phyloP scores from a whole-genome alignment of 1,284 basidiomycete species.

The Trichosporon coremiiforme region DNA sequence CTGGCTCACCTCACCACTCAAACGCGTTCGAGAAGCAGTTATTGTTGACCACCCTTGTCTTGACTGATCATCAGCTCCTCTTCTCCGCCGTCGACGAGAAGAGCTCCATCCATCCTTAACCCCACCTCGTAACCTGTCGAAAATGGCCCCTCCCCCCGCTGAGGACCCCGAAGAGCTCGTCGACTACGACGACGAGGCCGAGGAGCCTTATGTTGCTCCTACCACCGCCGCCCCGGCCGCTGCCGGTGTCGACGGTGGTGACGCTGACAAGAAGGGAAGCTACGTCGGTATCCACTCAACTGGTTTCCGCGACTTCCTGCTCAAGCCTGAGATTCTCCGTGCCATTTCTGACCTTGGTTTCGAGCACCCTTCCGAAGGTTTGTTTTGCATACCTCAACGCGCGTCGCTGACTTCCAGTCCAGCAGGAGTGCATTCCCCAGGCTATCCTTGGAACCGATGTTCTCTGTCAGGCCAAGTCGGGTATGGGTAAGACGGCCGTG shows the following conservation, averaged over 20 bases:
- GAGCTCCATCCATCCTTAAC: conserved; percentile 15
- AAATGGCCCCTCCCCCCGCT: conserved; percentile 35
- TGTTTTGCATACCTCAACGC: conserved; percentile 37
- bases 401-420: conserved; percentile 64
- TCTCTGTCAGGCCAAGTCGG: conserved; percentile 98
- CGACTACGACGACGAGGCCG: conserved; percentile 88
- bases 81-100: conserved; percentile 14
- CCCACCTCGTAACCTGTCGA: conserved; percentile 19
- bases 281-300: conserved; percentile 97
- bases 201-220: conserved; percentile 68
- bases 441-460: conserved; percentile 99
- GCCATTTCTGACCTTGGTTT: conserved; percentile 99
- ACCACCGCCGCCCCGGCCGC: conserved; percentile 61
- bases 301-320: conserved; percentile 92
- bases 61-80: conserved; percentile 9
- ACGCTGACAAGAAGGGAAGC: conserved; percentile 87
- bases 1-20: conserved; percentile 9
- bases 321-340: conserved; percentile 95
- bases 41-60: conserved; percentile 17
- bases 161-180: conserved; percentile 58
- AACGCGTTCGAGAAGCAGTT: conserved; percentile 9
- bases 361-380: conserved; percentile 99
- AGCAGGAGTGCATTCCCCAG: conserved; percentile 99
- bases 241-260: conserved; percentile 64
- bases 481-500: conserved; percentile 99